Base-by-base conservation (phyloP, 257 asterid genomes). In the Solanum ossicruentum region DNA sequence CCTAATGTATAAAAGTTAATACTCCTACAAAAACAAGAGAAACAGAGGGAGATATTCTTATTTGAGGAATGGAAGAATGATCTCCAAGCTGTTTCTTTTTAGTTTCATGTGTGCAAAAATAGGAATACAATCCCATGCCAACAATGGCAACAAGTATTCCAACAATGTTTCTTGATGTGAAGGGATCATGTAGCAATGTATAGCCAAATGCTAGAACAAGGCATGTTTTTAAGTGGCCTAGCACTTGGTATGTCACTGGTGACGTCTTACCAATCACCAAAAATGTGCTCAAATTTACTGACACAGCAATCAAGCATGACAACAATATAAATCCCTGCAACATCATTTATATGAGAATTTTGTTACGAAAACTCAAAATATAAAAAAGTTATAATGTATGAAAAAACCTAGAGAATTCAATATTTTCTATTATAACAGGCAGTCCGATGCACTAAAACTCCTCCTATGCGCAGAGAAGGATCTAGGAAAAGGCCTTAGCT, bases 181-280 rank as follows among this genome's bases (percentile, higher is more conserved):
- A 95, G 49, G 99, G 98, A 83, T 94, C 98, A 60, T 94, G 99
- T 43, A 95, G 69, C 61, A 95, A 92, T 61, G 99, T 94, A 67
- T 94, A 95, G 0, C 99, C 98, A 77, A 94, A 91, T 61, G 90
- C 97, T 79, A 95, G 97, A 85, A 95, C 99, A 43, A 95, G 95
- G 72, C 98, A 95, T 21, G 99, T 95, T 67, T 95, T 95, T 13
- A 95, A 89, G 84, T 95, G 99, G 16, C 99, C 99, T 6, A 95
- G 81, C 5, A 95, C 99, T 84, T 95, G 98, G 84, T 94, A 95
- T 6, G 99, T 95, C 2, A 95, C 99, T 3, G 97, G 99, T 26
- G 99, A 95, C 15, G 98, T 95, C 90, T 95, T 95, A 0, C 98
- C 98, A 7, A 95, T 94, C 87, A 95, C 98, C 84, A 95, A 88